phyloP scores from a whole-genome alignment of 495 filamentous ascomycete genomes.

The Tuber calosporum region DNA sequence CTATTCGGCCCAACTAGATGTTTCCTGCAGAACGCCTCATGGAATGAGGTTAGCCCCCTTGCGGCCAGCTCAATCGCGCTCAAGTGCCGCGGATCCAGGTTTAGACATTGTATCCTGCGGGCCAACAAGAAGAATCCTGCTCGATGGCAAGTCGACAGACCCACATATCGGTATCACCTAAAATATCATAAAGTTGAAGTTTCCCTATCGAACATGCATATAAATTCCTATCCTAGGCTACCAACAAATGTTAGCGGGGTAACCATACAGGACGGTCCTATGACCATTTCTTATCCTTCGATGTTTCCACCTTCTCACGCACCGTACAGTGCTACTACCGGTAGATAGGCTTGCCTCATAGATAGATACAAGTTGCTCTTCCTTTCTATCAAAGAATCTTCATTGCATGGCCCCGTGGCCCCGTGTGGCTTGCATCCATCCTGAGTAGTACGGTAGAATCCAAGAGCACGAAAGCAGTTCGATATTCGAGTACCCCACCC shows the following conservation, averaged over 20 bases:
- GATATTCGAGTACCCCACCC: not conserved
- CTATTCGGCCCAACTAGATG: not conserved
- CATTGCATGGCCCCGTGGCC: not conserved
- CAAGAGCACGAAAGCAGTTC: not conserved
- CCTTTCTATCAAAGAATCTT: not conserved
- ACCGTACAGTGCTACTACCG: not conserved
- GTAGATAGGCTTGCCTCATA: not conserved
- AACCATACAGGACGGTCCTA: not conserved
- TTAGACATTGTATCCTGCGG: not conserved
- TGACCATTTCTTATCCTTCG: not conserved
- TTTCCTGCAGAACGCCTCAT: not conserved
- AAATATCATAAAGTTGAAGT: constrained; percentile 1
- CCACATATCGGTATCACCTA: constrained; percentile 1
- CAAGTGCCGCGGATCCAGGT: not conserved
- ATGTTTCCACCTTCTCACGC: not conserved
- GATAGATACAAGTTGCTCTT: not conserved
- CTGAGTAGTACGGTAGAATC: no score
- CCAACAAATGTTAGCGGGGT: not conserved
- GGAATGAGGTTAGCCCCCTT: not conserved
- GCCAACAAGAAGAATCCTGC: not conserved
- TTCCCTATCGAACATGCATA: not conserved
- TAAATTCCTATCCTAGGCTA: not conserved
- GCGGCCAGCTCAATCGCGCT: not conserved
- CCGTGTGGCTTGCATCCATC: not conserved
- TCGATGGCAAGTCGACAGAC: not conserved